Evolutionary conservation across 2,329 filamentous ascomycete genomes (phyloP), one percentile per base, ranked within the genome.

Genomic region (Rosellinia necatrix): DNA sequence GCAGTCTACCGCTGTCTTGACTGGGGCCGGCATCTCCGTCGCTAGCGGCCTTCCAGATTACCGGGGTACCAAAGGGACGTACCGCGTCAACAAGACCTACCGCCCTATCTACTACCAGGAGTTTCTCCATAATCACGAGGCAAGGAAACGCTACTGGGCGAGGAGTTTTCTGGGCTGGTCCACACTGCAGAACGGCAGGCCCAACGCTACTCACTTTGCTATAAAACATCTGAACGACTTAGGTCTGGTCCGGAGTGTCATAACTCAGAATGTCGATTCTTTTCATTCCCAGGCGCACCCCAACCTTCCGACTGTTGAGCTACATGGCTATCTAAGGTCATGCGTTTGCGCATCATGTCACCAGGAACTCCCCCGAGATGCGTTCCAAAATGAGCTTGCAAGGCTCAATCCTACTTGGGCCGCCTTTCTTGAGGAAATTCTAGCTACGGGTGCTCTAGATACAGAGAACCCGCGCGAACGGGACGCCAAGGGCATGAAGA

Each of bases 181-280:
- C 3, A 91, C 85, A 40, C 77, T 97, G 63, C 78, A 89, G 68
- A 87, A 85, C 59, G 90, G 91, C n/a, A 78, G 76, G 55, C 92
- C 93, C 10, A 97, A 97, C 69, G 76, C 78, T 3, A 87, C 86
- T 2, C 94, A 99, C 75, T 80, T 83, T 70, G 91, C 92, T 2
- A 83, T 97, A 53, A 81, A 83, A 49, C 81, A 88, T 61, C 77
- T 97, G 30, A 89, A 85, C 2, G 74, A 81, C 4, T 76, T 94
- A 63, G 92, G 92, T 2, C 74, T 92, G 46, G 78, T 97, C 37
- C 83, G 81, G 54, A 84, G 78, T 49, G 90, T 97, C 56, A 86
- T 99, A 64, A 97, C 94, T 35, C 94, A 99, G 71, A 97, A 97
- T 70, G 94, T 99, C 48, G 94, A 99, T 75, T 96, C 92, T 2